phyloP scores from a whole-genome alignment of 345 rosid genomes.

The Mercurialis annua region DNA sequence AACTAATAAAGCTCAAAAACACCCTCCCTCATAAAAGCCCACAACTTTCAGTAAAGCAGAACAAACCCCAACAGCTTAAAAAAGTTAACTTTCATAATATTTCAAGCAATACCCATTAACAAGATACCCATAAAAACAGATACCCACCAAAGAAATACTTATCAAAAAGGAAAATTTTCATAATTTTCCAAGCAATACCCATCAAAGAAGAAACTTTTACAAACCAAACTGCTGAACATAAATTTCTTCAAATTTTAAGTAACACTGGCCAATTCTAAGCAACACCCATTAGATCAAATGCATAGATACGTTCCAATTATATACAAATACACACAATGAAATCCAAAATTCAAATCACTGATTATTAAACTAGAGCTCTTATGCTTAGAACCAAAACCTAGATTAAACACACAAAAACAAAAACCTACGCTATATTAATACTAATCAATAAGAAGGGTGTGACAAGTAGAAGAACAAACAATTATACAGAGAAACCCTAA shows the following conservation, averaged over 20 bases:
- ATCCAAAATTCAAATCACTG: too few species aligned
- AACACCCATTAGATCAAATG: constrained; percentile 1
- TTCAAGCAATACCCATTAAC: constrained; percentile 5
- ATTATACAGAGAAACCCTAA: constrained; percentile 6
- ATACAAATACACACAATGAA: not conserved
- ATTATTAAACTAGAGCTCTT: too few species aligned
- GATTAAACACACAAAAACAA: not conserved
- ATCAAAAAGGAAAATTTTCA: not conserved
- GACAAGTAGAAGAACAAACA: not conserved
- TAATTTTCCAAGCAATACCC: constrained; percentile 1
- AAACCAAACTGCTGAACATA: not conserved
- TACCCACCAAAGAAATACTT: not conserved
- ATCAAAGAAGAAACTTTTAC: not conserved
- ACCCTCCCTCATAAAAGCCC: not conserved
- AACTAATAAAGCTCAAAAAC: not conserved
- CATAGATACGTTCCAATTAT: not conserved
- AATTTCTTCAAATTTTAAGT: not conserved
- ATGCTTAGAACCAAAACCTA: not conserved
- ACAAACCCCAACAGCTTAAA: not conserved
- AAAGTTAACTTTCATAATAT: not conserved
- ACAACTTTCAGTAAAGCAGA: not conserved
- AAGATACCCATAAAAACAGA: not conserved
- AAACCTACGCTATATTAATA: not conserved
- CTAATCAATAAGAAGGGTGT: not conserved
- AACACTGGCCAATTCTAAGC: not conserved